Conservation (phyloP, 1,139 yeast species). For the Tardiomyces digboiensis region DNA sequence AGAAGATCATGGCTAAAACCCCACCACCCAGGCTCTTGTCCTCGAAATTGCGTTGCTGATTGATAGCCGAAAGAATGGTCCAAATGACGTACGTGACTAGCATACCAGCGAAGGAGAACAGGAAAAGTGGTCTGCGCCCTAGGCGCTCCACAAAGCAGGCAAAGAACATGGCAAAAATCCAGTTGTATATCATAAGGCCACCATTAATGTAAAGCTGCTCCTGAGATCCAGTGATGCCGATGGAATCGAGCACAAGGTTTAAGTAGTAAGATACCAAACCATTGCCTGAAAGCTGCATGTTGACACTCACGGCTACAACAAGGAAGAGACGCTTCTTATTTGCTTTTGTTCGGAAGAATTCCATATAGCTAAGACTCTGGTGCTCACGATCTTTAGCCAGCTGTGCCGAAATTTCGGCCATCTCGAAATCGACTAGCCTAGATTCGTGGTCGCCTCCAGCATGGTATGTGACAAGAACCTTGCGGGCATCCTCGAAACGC, state of each 20-base stretch:
- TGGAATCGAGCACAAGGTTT: conserved; percentile 32
- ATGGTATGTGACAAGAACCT: conserved; percentile 20
- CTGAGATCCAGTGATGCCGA: conserved; percentile 32
- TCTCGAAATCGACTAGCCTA: conserved; percentile 14
- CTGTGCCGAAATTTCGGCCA: conserved; percentile 13
- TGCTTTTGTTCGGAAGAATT: neutral
- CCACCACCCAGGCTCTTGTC: conserved; percentile 14
- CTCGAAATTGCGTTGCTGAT: conserved; percentile 12
- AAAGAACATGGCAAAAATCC: conserved; percentile 24
- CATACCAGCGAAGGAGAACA: conserved; percentile 23
- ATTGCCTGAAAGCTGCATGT: conserved; percentile 30
- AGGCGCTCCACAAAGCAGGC: conserved; percentile 26
- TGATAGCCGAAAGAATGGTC: conserved; percentile 18
- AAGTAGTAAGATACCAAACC: conserved; percentile 40
- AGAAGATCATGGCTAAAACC: conserved; percentile 14
- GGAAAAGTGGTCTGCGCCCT: conserved; percentile 26
- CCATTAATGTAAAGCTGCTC: conserved; percentile 25
- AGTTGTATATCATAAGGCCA: conserved; percentile 27
- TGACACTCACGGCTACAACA: conserved; percentile 13
- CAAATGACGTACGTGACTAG: conserved; percentile 13
- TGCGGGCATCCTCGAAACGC: conserved; percentile 39
- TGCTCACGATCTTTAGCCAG: conserved; percentile 11
- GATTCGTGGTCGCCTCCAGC: conserved; percentile 15
- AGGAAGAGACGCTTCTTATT: conserved; percentile 1
- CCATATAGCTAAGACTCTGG: conserved; percentile 4